Evolutionary conservation across 1,139 yeast species (phyloP).

Genomic region (Scheffersomyces parashehatae): DNA sequence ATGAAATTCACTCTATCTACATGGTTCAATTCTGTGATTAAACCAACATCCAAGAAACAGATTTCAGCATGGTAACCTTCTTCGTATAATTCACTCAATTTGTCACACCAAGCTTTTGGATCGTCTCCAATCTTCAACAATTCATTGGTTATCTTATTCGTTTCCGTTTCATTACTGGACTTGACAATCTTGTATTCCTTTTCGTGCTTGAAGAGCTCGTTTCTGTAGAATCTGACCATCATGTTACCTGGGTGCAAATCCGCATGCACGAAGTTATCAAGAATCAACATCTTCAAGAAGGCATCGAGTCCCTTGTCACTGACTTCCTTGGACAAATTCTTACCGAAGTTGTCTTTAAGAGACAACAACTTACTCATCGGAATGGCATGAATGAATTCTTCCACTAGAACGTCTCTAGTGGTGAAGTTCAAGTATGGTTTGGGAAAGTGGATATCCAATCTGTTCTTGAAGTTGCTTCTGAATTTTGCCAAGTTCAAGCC

Average conservation of each 20-base stretch:
- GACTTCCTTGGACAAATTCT: constrained; percentile 66
- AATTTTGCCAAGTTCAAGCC: constrained; percentile 77
- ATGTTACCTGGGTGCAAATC: constrained; percentile 97
- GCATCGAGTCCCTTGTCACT: constrained; percentile 91
- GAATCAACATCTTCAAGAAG: constrained; percentile 84
- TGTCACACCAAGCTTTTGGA: constrained; percentile 50
- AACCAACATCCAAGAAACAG: constrained; percentile 89
- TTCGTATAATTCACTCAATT: constrained; percentile 50
- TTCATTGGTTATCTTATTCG: constrained; percentile 48
- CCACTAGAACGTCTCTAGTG: constrained; percentile 76
- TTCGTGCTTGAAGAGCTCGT: constrained; percentile 44
- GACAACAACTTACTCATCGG: constrained; percentile 72
- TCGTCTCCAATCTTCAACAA: constrained; percentile 40
- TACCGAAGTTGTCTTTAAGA: constrained; percentile 43
- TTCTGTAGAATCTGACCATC: constrained; percentile 71
- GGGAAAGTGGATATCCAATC: constrained; percentile 77
- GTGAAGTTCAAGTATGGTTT: constrained; percentile 67
- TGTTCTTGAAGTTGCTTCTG: constrained; percentile 56
- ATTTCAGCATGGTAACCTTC: constrained; percentile 82
- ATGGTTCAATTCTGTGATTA: constrained; percentile 84
- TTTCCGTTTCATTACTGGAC: constrained; percentile 46
- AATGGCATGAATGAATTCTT: constrained; percentile 79
- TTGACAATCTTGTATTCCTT: constrained; percentile 50
- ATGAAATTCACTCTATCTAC: constrained; percentile 80
- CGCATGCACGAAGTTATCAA: constrained; percentile 93